These are phyloP conservation scores for Lactarius pseudohatsudake DNA, from an alignment of 768 basidiomycete genomes.

Conservation along the genomic window DNA sequence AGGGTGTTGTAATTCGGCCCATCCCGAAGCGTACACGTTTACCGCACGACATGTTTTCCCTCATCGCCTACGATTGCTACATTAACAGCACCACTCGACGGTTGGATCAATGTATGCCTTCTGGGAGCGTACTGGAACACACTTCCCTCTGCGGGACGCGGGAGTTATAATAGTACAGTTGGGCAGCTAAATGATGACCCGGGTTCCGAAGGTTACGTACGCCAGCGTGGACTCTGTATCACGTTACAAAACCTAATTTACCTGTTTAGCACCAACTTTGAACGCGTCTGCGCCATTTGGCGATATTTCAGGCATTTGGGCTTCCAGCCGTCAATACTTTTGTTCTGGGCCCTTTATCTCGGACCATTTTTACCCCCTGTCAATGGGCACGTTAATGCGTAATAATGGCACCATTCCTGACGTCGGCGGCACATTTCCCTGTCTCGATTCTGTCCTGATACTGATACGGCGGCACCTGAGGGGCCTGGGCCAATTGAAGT, in stretches of 20 bases:
- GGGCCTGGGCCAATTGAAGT: not conserved
- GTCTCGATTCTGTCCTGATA: not conserved
- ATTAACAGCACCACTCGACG: too few species aligned
- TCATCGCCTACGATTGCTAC: too few species aligned
- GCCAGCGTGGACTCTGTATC: not conserved
- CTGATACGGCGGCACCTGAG: not conserved
- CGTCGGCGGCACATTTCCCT: not conserved
- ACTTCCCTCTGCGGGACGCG: not conserved
- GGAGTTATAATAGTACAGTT: not conserved
- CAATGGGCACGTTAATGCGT: not conserved
- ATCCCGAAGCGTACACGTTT: not conserved
- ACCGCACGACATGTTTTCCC: too few species aligned
- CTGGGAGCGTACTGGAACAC: not conserved
- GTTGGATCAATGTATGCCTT: too few species aligned
- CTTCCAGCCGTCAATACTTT: not conserved
- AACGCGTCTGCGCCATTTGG: not conserved
- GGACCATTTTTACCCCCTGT: not conserved
- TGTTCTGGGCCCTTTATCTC: not conserved
- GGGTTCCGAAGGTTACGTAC: not conserved
- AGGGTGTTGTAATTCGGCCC: not conserved
- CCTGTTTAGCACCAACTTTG: not conserved
- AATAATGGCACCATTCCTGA: not conserved
- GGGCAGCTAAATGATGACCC: too few species aligned
- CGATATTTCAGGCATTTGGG: not conserved
- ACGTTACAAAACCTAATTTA: not conserved